Evolutionary conservation across 2,329 filamentous ascomycete species (phyloP).

Genomic region (Phyllosticta citriasiana): DNA sequence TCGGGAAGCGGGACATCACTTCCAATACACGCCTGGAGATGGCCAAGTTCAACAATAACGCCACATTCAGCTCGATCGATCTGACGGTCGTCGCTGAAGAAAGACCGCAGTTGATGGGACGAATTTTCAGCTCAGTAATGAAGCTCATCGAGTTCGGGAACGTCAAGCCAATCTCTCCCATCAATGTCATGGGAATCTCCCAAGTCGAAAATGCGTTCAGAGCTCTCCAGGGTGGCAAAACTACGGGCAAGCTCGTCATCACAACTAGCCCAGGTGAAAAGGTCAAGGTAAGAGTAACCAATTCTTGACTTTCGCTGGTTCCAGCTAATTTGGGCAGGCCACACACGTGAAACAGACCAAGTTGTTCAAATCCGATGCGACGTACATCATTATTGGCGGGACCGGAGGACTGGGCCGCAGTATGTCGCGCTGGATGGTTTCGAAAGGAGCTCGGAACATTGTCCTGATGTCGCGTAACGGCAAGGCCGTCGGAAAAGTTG

Average conservation of each 20-base stretch:
- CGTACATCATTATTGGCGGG: slow-evolving; percentile 22
- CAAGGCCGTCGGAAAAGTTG: slow-evolving; percentile 1
- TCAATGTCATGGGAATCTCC: slow-evolving; percentile 13
- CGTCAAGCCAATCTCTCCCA: neutral
- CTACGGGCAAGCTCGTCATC: slow-evolving; percentile 15
- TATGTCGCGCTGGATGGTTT: slow-evolving; percentile 19
- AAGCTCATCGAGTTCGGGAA: slow-evolving; percentile 2
- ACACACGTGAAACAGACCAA: neutral
- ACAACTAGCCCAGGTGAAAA: slow-evolving; percentile 15
- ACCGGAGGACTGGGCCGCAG: slow-evolving; percentile 20
- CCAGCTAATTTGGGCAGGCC: neutral
- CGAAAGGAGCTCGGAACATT: slow-evolving; percentile 18
- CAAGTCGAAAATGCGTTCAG: slow-evolving; percentile 15
- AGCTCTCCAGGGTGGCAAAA: slow-evolving; percentile 11
- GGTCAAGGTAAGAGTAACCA: slow-evolving; percentile 13
- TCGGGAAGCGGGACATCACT: slow-evolving; percentile 13
- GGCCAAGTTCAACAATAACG: slow-evolving; percentile 12
- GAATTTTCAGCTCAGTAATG: slow-evolving; percentile 6
- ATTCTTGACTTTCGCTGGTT: neutral
- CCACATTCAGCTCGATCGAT: slow-evolving; percentile 10
- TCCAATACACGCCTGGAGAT: slow-evolving; percentile 8
- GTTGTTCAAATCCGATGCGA: slow-evolving; percentile 13
- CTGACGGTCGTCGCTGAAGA: slow-evolving; percentile 2
- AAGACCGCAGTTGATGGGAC: neutral
- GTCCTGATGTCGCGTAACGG: slow-evolving; percentile 15